These are phyloP conservation scores for Colletotrichum horii DNA, from an alignment of 2,329 filamentous ascomycete species.

Conservation along the genomic window DNA sequence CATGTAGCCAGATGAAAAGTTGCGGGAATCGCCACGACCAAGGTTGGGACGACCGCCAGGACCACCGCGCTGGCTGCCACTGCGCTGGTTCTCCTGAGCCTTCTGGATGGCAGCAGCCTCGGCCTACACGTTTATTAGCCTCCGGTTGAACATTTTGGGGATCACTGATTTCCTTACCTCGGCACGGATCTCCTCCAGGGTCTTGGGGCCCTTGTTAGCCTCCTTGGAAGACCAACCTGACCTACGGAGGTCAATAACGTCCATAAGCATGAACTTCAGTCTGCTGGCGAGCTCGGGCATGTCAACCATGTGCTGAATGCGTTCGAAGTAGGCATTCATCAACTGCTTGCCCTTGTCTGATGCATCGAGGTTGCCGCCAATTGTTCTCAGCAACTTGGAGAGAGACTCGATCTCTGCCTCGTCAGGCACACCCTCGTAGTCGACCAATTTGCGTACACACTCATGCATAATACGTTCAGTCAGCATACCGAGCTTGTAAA, in stretches of 20 bases:
- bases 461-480: conserved; percentile 99
- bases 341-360: conserved; percentile 83
- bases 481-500: conserved; percentile 98
- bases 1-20: conserved; percentile 76
- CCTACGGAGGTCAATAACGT: conserved; percentile 84
- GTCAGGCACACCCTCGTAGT: conserved; percentile 91
- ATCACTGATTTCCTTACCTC: conserved; percentile 55
- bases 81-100: conserved; percentile 72
- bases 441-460: conserved; percentile 95
- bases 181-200: conserved; percentile 87
- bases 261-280: conserved; percentile 96
- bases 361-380: conserved; percentile 84
- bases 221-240: conserved; percentile 87
- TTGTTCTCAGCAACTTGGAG: conserved; percentile 89
- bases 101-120: conserved; percentile 82
- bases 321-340: conserved; percentile 93
- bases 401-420: conserved; percentile 97
- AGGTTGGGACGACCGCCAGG: conserved; percentile 72
- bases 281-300: conserved; percentile 83
- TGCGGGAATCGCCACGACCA: conserved; percentile 86
- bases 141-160: neutral
- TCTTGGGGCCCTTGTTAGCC: conserved; percentile 93
- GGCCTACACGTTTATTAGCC: conserved; percentile 45
- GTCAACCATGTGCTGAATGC: conserved; percentile 83
- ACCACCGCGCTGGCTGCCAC: conserved; percentile 67